Percentiles rank a stretch among this genome's conserved stretches.
phyloP scores from a whole-genome alignment of 2,329 filamentous ascomycete genomes.

The Alternaria longipes region DNA sequence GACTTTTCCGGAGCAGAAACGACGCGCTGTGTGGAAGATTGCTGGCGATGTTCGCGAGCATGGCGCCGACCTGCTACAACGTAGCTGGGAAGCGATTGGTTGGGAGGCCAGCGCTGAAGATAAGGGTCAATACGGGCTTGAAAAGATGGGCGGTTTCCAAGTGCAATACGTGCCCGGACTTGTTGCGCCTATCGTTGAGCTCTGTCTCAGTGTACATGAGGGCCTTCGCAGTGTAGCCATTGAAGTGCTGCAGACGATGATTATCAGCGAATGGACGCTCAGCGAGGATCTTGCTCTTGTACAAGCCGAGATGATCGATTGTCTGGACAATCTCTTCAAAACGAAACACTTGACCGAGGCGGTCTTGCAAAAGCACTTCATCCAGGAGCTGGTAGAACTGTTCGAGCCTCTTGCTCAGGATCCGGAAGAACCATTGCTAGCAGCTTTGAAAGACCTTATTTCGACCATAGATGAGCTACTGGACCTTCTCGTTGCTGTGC shows the following conservation, averaged over 20 bases:
- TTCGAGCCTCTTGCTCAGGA: slow-evolving; percentile 76
- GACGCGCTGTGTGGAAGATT: slow-evolving; percentile 97
- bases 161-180: slow-evolving; percentile 96
- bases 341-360: slow-evolving; percentile 86
- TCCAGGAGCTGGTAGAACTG: slow-evolving; percentile 81
- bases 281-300: slow-evolving; percentile 91
- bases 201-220: slow-evolving; percentile 95
- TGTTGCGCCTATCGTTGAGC: slow-evolving; percentile 88
- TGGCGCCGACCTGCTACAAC: slow-evolving; percentile 83
- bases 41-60: slow-evolving; percentile 94
- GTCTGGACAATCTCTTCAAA: slow-evolving; percentile 89
- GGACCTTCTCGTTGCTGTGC: slow-evolving; percentile 88
- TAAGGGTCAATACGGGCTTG: slow-evolving; percentile 76
- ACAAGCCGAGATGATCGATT: slow-evolving; percentile 96
- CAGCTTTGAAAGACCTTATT: slow-evolving; percentile 80
- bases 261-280: slow-evolving; percentile 96
- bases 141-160: slow-evolving; percentile 93
- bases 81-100: slow-evolving; percentile 93
- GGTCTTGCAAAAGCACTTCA: slow-evolving; percentile 90
- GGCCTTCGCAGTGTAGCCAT: slow-evolving; percentile 89
- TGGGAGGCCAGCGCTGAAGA: slow-evolving; percentile 92
- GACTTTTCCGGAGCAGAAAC: slow-evolving; percentile 96
- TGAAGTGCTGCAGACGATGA: slow-evolving; percentile 95
- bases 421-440: slow-evolving; percentile 76
- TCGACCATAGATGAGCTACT: slow-evolving; percentile 88